These are phyloP conservation scores for Trifolium fragiferum DNA, from an alignment of 306 rosid species.

Conservation along the genomic window DNA sequence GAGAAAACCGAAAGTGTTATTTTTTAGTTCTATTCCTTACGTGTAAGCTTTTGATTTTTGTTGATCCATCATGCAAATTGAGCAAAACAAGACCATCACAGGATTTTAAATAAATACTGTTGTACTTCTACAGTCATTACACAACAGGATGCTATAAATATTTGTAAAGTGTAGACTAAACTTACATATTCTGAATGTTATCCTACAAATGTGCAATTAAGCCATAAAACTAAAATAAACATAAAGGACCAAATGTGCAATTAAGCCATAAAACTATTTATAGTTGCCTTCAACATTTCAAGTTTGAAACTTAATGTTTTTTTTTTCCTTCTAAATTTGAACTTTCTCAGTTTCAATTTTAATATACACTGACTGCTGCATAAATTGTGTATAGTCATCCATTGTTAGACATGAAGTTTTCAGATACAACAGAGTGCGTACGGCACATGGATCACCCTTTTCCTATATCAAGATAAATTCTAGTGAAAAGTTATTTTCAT, in stretches of 20 bases:
- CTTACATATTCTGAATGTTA: not conserved
- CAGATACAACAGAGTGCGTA: conserved; percentile 2
- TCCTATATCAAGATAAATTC: conserved; percentile 5
- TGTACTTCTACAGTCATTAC: conserved; percentile 8
- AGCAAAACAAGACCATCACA: not conserved
- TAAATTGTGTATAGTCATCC: not conserved
- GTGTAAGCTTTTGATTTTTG: conserved; percentile 11
- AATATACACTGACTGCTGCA: not conserved
- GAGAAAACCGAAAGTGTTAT: conserved; percentile 12
- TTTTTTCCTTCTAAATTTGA: not conserved
- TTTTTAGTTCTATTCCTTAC: not conserved
- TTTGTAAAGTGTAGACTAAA: not conserved
- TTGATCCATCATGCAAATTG: conserved; percentile 17
- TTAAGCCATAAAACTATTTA: conserved; percentile 3
- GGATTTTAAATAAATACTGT: conserved; percentile 5
- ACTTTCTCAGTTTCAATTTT: not conserved
- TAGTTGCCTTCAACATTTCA: conserved; percentile 14
- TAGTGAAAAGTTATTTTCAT: not conserved
- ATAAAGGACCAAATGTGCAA: no score
- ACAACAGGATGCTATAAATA: conserved; percentile 11
- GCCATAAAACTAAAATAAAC: conserved; percentile 1
- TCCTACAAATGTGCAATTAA: no score
- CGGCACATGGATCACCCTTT: not conserved
- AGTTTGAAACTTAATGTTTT: conserved; percentile 15
- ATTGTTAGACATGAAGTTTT: not conserved